These are phyloP conservation scores for Rhytidiadelphus loreus DNA, from an alignment of 225 moss, liverwort and hornwort genomes.

Conservation along the genomic window DNA sequence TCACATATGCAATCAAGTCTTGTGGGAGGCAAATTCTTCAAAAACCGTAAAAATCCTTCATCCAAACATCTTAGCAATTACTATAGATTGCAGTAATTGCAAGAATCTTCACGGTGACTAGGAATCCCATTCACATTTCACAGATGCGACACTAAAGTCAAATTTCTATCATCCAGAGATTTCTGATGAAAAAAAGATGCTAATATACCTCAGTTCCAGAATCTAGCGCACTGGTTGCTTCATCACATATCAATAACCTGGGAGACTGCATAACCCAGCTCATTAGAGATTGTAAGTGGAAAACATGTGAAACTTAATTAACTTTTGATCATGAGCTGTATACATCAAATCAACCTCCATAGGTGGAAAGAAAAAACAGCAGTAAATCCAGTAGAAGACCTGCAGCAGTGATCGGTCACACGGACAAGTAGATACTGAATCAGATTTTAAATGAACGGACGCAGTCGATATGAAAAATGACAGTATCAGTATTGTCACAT, in stretches of 20 bases:
- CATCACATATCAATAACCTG: conserved; percentile 86
- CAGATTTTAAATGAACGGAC: neutral
- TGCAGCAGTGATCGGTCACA: neutral
- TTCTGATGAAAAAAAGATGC: neutral
- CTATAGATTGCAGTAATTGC: neutral
- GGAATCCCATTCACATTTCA: neutral
- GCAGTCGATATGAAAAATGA: neutral
- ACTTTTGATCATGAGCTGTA: neutral
- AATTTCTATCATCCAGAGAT: neutral
- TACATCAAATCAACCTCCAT: neutral
- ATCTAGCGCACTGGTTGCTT: conserved; percentile 93
- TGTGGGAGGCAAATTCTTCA: neutral
- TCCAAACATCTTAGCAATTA: neutral
- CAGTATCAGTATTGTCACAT: neutral
- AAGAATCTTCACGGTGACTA: neutral
- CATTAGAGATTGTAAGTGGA: neutral
- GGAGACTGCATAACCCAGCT: conserved; percentile 53
- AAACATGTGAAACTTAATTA: neutral
- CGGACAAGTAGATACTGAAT: neutral
- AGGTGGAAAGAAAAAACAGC: neutral
- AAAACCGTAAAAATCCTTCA: neutral
- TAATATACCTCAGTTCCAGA: conserved; percentile 85
- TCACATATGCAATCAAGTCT: neutral
- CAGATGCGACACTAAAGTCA: neutral
- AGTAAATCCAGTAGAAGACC: neutral